These are phyloP conservation scores for Penicillium ucsense DNA, from an alignment of 495 filamentous ascomycete species.

Conservation along the genomic window DNA sequence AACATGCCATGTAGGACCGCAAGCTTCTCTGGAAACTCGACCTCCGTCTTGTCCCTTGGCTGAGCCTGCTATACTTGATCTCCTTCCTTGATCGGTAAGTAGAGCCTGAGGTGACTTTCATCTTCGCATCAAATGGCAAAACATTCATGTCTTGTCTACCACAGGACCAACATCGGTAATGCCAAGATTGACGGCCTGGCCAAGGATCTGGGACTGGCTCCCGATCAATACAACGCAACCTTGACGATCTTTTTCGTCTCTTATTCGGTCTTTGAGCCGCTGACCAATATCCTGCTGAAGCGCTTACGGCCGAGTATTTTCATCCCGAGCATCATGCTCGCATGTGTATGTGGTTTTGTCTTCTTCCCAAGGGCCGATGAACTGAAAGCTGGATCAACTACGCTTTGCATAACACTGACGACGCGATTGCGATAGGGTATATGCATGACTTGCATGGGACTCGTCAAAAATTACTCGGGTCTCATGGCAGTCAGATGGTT, in stretches of 20 bases:
- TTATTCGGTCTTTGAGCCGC: conserved; percentile 76
- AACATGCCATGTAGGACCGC: conserved; percentile 43
- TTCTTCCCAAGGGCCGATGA: too few relatives aligned
- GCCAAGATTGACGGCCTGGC: conserved; percentile 70
- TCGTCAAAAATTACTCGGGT: conserved; percentile 66
- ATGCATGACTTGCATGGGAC: conserved; percentile 75
- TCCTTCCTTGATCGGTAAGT: conserved; percentile 66
- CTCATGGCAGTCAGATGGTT: conserved; percentile 81
- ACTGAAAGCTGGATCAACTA: too few relatives aligned
- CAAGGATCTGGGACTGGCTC: conserved; percentile 52
- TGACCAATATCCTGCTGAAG: conserved; percentile 86
- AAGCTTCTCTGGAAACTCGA: conserved; percentile 64
- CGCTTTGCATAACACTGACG: too few relatives aligned
- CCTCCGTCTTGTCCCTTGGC: conserved; percentile 64
- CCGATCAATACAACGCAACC: conserved; percentile 63
- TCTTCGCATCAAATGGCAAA: neutral
- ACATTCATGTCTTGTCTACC: conserved; percentile 7
- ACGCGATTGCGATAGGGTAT: conserved; percentile 48
- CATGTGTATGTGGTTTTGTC: conserved; percentile 31
- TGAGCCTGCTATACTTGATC: conserved; percentile 75
- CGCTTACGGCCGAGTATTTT: conserved; percentile 60
- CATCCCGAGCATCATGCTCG: conserved; percentile 49
- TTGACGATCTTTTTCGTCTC: conserved; percentile 89
- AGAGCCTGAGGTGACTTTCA: neutral
- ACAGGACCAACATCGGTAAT: conserved; percentile 73